Evolutionary conservation across 345 rosid species (phyloP), one percentile per base, ranked within the genome.

Genomic region (Salix udensis): DNA sequence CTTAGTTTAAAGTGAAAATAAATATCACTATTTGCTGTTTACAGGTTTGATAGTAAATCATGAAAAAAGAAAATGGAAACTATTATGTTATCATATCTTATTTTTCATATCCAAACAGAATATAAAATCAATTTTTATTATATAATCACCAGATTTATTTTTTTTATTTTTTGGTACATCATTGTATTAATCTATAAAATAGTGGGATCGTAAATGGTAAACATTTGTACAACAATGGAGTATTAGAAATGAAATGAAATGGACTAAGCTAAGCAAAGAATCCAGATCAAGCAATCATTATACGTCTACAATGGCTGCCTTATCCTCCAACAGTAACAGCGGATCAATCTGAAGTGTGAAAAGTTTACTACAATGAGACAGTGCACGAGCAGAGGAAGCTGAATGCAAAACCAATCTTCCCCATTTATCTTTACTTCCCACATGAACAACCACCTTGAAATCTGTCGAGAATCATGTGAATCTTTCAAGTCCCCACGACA

Each of bases 381-480:
- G 16, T 24, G 11, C 37, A 72, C 7, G 2, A 13, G 55, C 58
- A 30, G 62, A 52, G 53, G 55, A 75, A 67, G 78, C 65, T 67
- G 6, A 1, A 26, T 28, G 53, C 18, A 75, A 67, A 75, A 75
- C 9, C 72, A 67, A 50, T 39, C 78, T 52, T 55, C 78, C 74
- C 77, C 21, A 21, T 50, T 6, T 23, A 12, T 40, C 21, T 24
- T 68, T 68, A 3, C 77, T 7, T 52, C 46, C 12, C 31, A 2
- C 19, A 31, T 44, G 2, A 42, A 18, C 60, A 26, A 16, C 36
- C 44, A 28, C 58, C 58, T 61, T 28, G 18, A 61, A 61, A 40
- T 37, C 46, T 21, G 52, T 73, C 11, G 15, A 30, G 39, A 71
- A 34, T 24, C 39, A 53, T 14, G 50, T 15, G 37, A 50, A 26